Evolutionary conservation across 2,329 filamentous ascomycete species (phyloP).

Genomic region (Onygena corvina): DNA sequence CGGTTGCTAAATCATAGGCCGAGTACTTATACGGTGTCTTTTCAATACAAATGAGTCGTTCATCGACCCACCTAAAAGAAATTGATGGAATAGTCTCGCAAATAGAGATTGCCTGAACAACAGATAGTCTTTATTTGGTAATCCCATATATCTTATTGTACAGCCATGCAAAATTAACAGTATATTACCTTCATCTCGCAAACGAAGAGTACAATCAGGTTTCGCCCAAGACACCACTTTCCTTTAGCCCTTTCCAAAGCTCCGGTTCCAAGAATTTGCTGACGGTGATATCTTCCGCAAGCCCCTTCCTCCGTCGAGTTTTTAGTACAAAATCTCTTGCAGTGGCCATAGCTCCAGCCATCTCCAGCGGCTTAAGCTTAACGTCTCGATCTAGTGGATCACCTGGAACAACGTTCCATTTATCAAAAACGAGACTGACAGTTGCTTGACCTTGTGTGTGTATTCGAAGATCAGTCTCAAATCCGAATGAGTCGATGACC

Average conservation of each 20-base stretch:
- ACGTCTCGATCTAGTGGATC: conserved; percentile 86
- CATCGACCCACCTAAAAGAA: too few species aligned
- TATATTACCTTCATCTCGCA: background rate
- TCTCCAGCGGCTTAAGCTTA: conserved; percentile 70
- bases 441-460: conserved; percentile 89
- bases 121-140: background rate
- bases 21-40: too few species aligned
- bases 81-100: background rate
- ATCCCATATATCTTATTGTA: conserved; percentile 2
- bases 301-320: conserved; percentile 80
- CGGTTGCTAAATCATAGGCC: too few species aligned
- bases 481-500: conserved; percentile 94
- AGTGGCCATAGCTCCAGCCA: conserved; percentile 74
- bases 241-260: conserved; percentile 74
- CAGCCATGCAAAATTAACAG: background rate
- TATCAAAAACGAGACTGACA: conserved; percentile 84
- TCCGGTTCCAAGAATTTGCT: conserved; percentile 95
- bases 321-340: conserved; percentile 95
- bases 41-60: too few species aligned
- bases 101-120: background rate
- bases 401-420: conserved; percentile 90
- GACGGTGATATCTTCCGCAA: conserved; percentile 90
- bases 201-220: conserved; percentile 15
- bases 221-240: conserved; percentile 72
- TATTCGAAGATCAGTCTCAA: conserved; percentile 93